Conservation (phyloP, 768 basidiomycete genomes). For the Rhodocollybia butyracea region DNA sequence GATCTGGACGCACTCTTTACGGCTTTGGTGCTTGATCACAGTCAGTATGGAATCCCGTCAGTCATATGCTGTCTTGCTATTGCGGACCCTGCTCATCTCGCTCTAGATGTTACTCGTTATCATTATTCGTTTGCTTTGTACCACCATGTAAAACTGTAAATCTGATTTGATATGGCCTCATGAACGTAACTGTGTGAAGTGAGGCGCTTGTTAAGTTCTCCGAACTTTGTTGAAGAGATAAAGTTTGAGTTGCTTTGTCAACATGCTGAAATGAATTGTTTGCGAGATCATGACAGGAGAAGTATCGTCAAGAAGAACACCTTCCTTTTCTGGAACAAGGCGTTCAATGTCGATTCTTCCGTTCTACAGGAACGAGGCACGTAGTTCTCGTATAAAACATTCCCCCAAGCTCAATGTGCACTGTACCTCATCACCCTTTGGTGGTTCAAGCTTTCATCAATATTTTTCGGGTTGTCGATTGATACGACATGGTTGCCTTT, state of each 20-base stretch:
- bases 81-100: not conserved
- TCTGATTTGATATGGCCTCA: no score
- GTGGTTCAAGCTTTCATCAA: not conserved
- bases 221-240: no score
- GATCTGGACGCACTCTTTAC: constrained; percentile 63
- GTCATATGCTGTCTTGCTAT: constrained; percentile 1
- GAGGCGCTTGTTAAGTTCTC: no score
- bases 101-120: not conserved
- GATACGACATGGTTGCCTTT: constrained; percentile 6
- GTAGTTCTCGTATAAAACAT: not conserved
- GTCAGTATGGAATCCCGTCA: not conserved
- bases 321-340: no score
- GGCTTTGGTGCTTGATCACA: constrained; percentile 57
- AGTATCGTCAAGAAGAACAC: no score
- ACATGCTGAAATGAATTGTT: no score
- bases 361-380: constrained; percentile 5
- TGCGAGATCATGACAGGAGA: no score
- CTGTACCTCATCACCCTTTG: not conserved
- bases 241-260: no score
- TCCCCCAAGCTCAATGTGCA: not conserved
- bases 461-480: not conserved
- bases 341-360: no score
- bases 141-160: not conserved
- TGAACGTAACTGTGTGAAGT: not conserved
- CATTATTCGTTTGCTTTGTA: constrained; percentile 5